phyloP scores from a whole-genome alignment of 2,329 filamentous ascomycete species.

The Venturia oleaginea region DNA sequence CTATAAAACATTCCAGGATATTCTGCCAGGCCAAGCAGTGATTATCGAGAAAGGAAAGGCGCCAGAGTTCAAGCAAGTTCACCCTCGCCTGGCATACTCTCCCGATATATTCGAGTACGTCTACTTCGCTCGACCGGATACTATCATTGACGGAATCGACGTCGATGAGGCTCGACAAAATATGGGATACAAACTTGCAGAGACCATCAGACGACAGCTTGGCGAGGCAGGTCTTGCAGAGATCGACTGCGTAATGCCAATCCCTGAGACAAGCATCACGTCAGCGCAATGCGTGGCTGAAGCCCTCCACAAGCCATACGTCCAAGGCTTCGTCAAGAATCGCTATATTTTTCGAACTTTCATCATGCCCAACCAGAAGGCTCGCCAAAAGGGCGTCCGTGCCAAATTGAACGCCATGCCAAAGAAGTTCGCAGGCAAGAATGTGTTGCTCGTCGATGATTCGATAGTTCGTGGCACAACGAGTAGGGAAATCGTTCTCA shows the following conservation, averaged over 20 bases:
- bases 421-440: slow-evolving; percentile 71
- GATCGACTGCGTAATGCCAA: slow-evolving; percentile 78
- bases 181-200: slow-evolving; percentile 76
- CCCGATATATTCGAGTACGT: slow-evolving; percentile 85
- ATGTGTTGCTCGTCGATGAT: slow-evolving; percentile 80
- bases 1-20: slow-evolving; percentile 66
- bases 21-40: slow-evolving; percentile 75
- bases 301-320: slow-evolving; percentile 65
- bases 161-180: slow-evolving; percentile 75
- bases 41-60: slow-evolving; percentile 70
- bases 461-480: slow-evolving; percentile 84
- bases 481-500: slow-evolving; percentile 66
- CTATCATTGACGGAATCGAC: slow-evolving; percentile 77
- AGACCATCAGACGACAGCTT: slow-evolving; percentile 58
- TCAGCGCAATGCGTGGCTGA: slow-evolving; percentile 70
- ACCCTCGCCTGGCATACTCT: slow-evolving; percentile 58
- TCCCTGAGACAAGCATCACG: slow-evolving; percentile 75
- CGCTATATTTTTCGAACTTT: slow-evolving; percentile 83
- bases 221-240: slow-evolving; percentile 61
- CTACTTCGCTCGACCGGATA: slow-evolving; percentile 78
- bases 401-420: slow-evolving; percentile 83
- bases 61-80: slow-evolving; percentile 69
- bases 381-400: slow-evolving; percentile 75
- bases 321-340: slow-evolving; percentile 81
- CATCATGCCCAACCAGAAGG: slow-evolving; percentile 75